These are phyloP conservation scores for Fusarium bactridioides DNA, from an alignment of 2,329 filamentous ascomycete species.

Conservation along the genomic window DNA sequence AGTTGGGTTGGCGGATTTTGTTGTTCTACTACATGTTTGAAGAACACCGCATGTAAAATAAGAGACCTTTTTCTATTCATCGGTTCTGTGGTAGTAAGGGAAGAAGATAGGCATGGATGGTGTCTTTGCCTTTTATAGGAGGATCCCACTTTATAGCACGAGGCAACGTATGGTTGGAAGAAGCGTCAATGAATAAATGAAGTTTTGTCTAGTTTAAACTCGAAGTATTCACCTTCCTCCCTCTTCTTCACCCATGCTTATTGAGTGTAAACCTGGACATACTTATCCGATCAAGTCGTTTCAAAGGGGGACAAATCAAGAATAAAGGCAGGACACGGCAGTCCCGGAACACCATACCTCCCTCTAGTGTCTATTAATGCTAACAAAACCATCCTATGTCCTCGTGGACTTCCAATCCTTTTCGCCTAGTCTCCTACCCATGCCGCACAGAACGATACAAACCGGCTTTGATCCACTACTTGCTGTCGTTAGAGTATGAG, in stretches of 20 bases:
- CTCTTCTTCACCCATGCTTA: neutral
- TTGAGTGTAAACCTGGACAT: neutral
- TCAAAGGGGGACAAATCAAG: neutral
- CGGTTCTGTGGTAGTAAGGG: constrained; percentile 2
- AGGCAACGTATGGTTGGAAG: constrained; percentile 26
- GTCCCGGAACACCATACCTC: neutral
- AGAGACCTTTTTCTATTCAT: constrained; percentile 25
- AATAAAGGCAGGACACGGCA: neutral
- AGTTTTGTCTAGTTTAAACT: constrained; percentile 28
- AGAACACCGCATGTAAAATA: constrained; percentile 36
- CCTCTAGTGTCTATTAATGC: neutral
- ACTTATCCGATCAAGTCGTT: neutral
- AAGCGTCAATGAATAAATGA: constrained; percentile 43
- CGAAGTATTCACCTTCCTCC: neutral
- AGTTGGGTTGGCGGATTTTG: constrained; percentile 18
- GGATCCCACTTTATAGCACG: constrained; percentile 24
- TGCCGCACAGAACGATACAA: neutral
- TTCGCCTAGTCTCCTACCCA: constrained; percentile 1
- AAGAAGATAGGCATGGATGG: neutral
- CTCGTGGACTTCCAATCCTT: constrained; percentile 4
- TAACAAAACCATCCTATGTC: neutral
- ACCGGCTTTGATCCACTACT: neutral
- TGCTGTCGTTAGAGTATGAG: neutral
- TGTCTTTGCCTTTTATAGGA: constrained; percentile 21
- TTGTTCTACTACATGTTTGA: constrained; percentile 33